phyloP scores from a whole-genome alignment of 169 alveolate genomes.

The Plasmodium gaboni region DNA sequence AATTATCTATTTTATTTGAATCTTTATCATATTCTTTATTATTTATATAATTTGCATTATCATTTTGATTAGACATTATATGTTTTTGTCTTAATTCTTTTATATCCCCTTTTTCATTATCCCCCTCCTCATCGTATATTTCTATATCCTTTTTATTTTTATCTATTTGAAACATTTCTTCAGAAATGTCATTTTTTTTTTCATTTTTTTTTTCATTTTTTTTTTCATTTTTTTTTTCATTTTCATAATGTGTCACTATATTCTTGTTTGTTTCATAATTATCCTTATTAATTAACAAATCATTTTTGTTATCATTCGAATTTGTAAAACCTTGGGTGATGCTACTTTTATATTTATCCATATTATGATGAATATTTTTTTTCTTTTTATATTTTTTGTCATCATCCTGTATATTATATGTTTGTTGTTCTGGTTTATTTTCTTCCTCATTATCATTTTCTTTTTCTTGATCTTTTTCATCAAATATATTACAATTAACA shows the following conservation, averaged over 20 bases:
- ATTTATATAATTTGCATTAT: not conserved
- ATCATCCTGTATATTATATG: not conserved
- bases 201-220: not conserved
- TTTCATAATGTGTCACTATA: not conserved
- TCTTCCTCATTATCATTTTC: not conserved
- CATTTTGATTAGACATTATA: not conserved
- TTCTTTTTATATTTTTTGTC: not conserved
- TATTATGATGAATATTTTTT: not conserved
- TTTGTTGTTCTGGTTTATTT: not conserved
- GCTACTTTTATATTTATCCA: not conserved
- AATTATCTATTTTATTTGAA: not conserved
- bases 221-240: not conserved
- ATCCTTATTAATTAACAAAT: not conserved
- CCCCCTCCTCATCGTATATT: not conserved
- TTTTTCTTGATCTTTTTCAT: conserved; percentile 7
- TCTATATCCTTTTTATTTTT: not conserved
- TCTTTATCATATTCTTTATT: not conserved
- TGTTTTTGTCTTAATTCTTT: not conserved
- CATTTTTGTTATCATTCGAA: not conserved
- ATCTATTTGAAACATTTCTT: not conserved
- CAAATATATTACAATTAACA: conserved; percentile 41
- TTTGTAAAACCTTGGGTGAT: not conserved
- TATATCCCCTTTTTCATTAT: not conserved
- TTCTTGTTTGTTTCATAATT: not conserved
- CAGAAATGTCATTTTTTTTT: not conserved